Evolutionary conservation across 2,329 filamentous ascomycete species (phyloP).

Genomic region (Colletotrichum karsti): DNA sequence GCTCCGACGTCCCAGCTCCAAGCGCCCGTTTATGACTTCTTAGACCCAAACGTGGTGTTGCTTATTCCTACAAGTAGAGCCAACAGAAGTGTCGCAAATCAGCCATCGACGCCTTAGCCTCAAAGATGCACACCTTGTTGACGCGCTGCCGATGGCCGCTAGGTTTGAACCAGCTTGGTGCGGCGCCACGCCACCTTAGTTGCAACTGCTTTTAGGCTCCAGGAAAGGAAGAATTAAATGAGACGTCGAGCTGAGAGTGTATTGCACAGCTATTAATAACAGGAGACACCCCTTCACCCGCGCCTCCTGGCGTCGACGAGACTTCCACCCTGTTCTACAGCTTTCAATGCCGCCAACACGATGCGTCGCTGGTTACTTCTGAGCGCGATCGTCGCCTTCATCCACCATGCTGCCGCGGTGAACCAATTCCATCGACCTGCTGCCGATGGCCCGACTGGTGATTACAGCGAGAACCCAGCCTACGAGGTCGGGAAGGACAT

Average conservation of each 20-base stretch:
- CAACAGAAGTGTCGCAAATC: not conserved
- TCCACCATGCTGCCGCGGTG: not conserved
- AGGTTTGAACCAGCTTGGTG: not conserved
- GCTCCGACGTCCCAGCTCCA: not conserved
- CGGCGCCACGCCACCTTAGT: not conserved
- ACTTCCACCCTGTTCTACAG: not conserved
- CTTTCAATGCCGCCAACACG: not conserved
- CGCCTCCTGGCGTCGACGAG: fast-evolving
- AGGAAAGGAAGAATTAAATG: not conserved
- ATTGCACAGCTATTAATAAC: not conserved
- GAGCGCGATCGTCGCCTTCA: not conserved
- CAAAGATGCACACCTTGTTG: too few species aligned
- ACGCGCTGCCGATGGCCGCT: not conserved
- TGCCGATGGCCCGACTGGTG: not conserved
- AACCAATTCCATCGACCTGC: not conserved
- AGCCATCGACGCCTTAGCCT: not conserved
- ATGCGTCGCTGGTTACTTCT: not conserved
- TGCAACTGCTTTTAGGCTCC: not conserved
- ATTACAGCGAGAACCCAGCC: not conserved
- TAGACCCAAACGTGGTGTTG: not conserved
- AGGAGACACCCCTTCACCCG: not conserved
- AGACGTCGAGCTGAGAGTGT: not conserved
- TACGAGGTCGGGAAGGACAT: constrained; percentile 4
- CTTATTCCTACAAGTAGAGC: not conserved
- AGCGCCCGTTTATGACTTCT: not conserved